phyloP scores from a whole-genome alignment of 345 rosid genomes.

The Noccaea bulbosa region DNA sequence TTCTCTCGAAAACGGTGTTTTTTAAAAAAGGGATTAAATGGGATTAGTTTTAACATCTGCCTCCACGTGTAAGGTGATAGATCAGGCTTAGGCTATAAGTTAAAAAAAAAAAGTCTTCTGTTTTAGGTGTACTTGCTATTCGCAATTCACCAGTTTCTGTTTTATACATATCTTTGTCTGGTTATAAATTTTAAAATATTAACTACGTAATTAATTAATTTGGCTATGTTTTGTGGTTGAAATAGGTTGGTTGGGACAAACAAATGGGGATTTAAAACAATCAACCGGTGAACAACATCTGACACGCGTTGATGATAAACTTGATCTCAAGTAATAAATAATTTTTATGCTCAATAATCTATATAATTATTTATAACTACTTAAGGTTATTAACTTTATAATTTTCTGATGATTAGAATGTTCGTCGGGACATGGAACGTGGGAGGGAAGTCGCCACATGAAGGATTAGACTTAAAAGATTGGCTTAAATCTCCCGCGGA shows the following conservation, averaged over 20 bases:
- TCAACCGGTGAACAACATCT: constrained; percentile 37
- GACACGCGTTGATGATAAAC: constrained; percentile 42
- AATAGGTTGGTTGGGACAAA: constrained; percentile 58
- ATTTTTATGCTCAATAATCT: neutral
- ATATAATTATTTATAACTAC: neutral
- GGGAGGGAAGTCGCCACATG: constrained; percentile 80
- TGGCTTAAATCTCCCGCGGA: constrained; percentile 64
- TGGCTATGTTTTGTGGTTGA: constrained; percentile 29
- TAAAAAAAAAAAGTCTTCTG: constrained; percentile 32
- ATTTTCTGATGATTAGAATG: constrained; percentile 53
- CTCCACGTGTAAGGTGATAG: constrained; percentile 48
- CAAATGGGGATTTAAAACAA: constrained; percentile 40
- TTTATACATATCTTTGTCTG: constrained; percentile 29
- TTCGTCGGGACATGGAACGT: constrained; percentile 97
- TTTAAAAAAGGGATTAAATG: constrained; percentile 6
- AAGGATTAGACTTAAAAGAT: constrained; percentile 62
- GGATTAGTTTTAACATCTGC: constrained; percentile 37
- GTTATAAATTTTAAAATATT: neutral
- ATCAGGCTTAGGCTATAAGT: constrained; percentile 22
- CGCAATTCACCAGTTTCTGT: constrained; percentile 37
- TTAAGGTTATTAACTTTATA: constrained; percentile 23
- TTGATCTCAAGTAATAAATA: constrained; percentile 61
- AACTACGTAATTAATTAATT: constrained; percentile 8
- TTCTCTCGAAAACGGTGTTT: constrained; percentile 9
- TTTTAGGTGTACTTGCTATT: constrained; percentile 48